A percentile compares a stretch with the other conserved stretches of the same genome.
These are phyloP conservation scores for Plasmodium malariae DNA, from an alignment of 169 alveolate species.

Conservation along the genomic window DNA sequence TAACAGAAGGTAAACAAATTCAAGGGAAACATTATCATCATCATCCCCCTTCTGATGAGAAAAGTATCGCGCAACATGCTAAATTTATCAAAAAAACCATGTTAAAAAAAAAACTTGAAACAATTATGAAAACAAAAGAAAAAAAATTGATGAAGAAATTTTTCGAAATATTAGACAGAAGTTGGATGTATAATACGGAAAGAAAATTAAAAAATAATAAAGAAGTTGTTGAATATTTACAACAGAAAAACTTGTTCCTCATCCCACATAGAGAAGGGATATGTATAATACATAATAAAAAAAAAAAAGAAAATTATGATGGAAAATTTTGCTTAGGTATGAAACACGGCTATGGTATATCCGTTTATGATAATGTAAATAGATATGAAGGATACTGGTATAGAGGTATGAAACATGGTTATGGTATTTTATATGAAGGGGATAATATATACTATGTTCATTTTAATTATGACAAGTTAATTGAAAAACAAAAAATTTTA, in stretches of 20 bases:
- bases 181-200: slow-evolving; percentile 59
- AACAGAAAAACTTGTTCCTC: slow-evolving; percentile 29
- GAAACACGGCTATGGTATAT: slow-evolving; percentile 76
- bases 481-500: slow-evolving; percentile 44
- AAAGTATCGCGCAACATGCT: not conserved
- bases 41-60: not conserved
- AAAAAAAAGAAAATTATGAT: slow-evolving; percentile 75
- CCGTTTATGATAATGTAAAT: slow-evolving; percentile 51
- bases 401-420: slow-evolving; percentile 75
- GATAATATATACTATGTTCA: slow-evolving; percentile 53
- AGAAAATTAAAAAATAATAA: slow-evolving; percentile 32
- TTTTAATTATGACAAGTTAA: slow-evolving; percentile 71
- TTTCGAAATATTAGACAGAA: slow-evolving; percentile 45
- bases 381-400: slow-evolving; percentile 75
- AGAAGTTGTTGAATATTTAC: slow-evolving; percentile 61
- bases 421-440: slow-evolving; percentile 74
- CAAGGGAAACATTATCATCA: too few species aligned
- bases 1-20: too few species aligned
- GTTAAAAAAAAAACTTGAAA: slow-evolving; percentile 49
- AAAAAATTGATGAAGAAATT: slow-evolving; percentile 29
- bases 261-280: slow-evolving; percentile 72
- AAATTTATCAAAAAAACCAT: not conserved
- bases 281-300: slow-evolving; percentile 55
- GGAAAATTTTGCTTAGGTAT: slow-evolving; percentile 69
- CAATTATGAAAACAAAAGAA: slow-evolving; percentile 16